These are phyloP conservation scores for Liquidambar formosana DNA, from an alignment of 164 flowering plant genomes.

Conservation along the genomic window DNA sequence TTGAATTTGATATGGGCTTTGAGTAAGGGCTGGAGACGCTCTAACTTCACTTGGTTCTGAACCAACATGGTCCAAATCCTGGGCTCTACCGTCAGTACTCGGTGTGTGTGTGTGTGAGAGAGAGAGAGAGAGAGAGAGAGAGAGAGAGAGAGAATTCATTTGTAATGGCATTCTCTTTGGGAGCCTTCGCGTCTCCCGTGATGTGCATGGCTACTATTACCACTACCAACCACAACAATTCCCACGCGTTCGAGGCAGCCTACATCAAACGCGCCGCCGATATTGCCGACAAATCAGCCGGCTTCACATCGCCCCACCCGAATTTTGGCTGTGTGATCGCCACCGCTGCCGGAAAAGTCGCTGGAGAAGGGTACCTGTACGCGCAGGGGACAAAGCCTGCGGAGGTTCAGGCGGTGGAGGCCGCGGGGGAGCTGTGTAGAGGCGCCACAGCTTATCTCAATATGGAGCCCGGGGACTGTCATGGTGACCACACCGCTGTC, in stretches of 20 bases:
- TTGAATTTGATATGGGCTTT: too few relatives aligned
- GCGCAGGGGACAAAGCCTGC: constrained; percentile 90
- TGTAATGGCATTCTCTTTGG: constrained; percentile 12
- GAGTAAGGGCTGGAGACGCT: too few relatives aligned
- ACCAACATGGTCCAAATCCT: too few relatives aligned
- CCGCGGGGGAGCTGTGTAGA: constrained; percentile 56
- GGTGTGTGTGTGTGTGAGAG: too few relatives aligned
- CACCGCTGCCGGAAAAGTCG: constrained; percentile 30
- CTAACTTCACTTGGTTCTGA: too few relatives aligned
- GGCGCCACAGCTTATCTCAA: constrained; percentile 88
- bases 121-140: not conserved
- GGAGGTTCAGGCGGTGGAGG: constrained; percentile 78
- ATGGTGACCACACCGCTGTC: constrained; percentile 72
- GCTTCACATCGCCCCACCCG: constrained; percentile 90
- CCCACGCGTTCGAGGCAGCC: constrained; percentile 45
- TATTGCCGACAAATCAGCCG: constrained; percentile 84
- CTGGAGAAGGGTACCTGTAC: constrained; percentile 89
- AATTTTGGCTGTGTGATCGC: constrained; percentile 93
- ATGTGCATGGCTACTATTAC: constrained; percentile 20
- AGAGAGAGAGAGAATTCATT: not conserved
- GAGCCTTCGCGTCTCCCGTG: constrained; percentile 9
- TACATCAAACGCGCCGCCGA: constrained; percentile 71
- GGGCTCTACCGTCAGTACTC: too few relatives aligned
- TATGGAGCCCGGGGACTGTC: constrained; percentile 92
- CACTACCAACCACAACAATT: not conserved